phyloP scores from a whole-genome alignment of 352 stramenopile species.

The Chrysophaeum taylorii region DNA sequence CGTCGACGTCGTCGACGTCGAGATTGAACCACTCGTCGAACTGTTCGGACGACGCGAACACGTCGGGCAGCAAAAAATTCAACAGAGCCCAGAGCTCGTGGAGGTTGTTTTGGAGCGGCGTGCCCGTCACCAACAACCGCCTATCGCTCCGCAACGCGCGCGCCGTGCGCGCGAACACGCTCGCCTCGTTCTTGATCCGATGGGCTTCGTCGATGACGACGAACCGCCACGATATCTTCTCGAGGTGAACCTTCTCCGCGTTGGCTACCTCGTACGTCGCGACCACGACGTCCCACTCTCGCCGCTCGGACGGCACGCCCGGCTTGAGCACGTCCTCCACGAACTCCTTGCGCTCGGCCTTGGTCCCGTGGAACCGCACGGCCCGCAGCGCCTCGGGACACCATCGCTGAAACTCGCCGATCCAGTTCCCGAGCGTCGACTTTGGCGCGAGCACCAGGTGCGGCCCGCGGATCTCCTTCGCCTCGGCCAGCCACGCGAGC shows the following conservation, averaged over 20 bases:
- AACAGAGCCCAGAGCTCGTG: conserved; percentile 98
- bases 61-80: conserved; percentile 94
- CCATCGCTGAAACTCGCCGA: conserved; percentile 90
- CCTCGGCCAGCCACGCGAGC: conserved; percentile 89
- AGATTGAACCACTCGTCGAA: conserved; percentile 99
- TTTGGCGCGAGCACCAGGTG: conserved; percentile 99
- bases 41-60: conserved; percentile 90
- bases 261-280: conserved; percentile 98
- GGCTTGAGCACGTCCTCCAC: conserved; percentile 46
- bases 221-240: conserved; percentile 88
- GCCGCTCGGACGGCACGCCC: conserved; percentile 48
- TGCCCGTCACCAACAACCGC: conserved; percentile 67
- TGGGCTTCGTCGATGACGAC: conserved; percentile 99
- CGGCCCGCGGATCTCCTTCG: conserved; percentile 59
- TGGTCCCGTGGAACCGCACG: conserved; percentile 86
- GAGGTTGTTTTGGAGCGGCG: conserved; percentile 96
- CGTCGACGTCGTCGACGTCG: conserved; percentile 80
- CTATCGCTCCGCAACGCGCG: conserved; percentile 53
- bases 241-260: conserved; percentile 69
- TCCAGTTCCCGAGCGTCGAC: conserved; percentile 97
- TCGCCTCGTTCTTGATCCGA: conserved; percentile 97
- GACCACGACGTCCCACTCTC: conserved; percentile 85
- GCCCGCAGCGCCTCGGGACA: conserved; percentile 79
- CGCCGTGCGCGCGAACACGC: conserved; percentile 58
- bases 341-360: conserved; percentile 50